These are phyloP conservation scores for Dysphania ambrosioides DNA, from an alignment of 148 eudicot genomes.

Conservation along the genomic window DNA sequence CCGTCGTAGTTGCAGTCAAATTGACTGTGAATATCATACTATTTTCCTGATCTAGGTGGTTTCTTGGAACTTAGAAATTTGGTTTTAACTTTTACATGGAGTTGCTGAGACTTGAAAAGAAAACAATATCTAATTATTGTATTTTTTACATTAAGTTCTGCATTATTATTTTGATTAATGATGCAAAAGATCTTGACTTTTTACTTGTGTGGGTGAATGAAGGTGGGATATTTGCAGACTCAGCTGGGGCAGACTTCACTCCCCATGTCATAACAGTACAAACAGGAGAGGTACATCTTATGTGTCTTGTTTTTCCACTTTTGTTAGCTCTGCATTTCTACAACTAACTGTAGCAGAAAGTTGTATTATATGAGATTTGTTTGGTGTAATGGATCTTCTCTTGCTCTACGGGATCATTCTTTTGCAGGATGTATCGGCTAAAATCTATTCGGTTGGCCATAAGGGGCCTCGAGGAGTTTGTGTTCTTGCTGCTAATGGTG, in stretches of 20 bases:
- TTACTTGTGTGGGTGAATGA: conserved; percentile 24
- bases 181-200: conserved; percentile 4
- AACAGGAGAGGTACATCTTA: conserved; percentile 59
- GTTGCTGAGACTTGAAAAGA: not conserved
- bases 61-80: not conserved
- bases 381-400: conserved; percentile 26
- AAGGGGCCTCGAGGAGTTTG: conserved; percentile 59
- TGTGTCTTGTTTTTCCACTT: not conserved
- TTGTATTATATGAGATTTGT: conserved; percentile 7
- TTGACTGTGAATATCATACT: not conserved
- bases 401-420: not conserved
- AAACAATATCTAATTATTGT: not conserved
- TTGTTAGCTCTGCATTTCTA: conserved; percentile 12
- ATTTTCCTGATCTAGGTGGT: not conserved
- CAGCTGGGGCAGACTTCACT: conserved; percentile 64
- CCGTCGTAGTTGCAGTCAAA: not conserved
- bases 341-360: conserved; percentile 18
- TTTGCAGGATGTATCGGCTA: conserved; percentile 66
- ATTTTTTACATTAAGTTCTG: too few species aligned
- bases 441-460: conserved; percentile 47
- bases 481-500: conserved; percentile 71
- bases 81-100: not conserved
- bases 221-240: conserved; percentile 63
- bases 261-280: conserved; percentile 56
- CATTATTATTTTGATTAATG: too few species aligned